Conservation (phyloP, 1,284 basidiomycete genomes). For the Xerocomus nothofagi region DNA sequence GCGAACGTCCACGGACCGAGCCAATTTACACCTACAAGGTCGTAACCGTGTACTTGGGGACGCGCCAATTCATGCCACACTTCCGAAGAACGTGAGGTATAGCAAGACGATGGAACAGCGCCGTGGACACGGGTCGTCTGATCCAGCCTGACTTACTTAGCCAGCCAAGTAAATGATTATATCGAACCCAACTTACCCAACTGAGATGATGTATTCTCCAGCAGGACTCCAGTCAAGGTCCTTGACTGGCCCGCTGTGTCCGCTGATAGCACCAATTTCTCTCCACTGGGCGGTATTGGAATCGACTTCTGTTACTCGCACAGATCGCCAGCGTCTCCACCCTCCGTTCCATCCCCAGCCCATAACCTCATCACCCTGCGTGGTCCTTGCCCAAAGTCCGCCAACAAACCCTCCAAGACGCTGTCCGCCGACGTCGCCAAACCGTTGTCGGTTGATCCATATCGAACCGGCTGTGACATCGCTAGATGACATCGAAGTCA, state of each 20-base stretch:
- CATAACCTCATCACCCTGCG: conserved; percentile 59
- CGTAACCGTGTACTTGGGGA: conserved; percentile 95
- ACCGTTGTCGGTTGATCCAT: conserved; percentile 88
- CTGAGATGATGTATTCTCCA: conserved; percentile 82
- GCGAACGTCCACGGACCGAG: conserved; percentile 76
- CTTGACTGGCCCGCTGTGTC: conserved; percentile 78
- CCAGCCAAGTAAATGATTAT: neutral
- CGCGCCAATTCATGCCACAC: conserved; percentile 87
- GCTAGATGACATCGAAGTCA: conserved; percentile 36
- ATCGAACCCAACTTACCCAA: conserved; percentile 54
- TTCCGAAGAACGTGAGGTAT: conserved; percentile 7
- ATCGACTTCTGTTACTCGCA: conserved; percentile 14
- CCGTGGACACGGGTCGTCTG: conserved; percentile 90
- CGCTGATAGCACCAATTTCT: conserved; percentile 75
- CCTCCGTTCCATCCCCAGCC: conserved; percentile 93
- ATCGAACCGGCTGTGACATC: conserved; percentile 53
- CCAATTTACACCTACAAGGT: conserved; percentile 80
- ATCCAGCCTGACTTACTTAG: conserved; percentile 57
- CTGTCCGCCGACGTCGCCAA: conserved; percentile 89
- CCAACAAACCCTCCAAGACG: conserved; percentile 89
- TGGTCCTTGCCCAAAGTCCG: conserved; percentile 65
- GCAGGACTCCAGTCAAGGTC: conserved; percentile 82
- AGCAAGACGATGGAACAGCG: conserved; percentile 31
- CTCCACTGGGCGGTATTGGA: conserved; percentile 57
- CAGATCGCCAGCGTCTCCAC: conserved; percentile 79